These are phyloP conservation scores for Penicillium digitatum DNA, from an alignment of 2,329 filamentous ascomycete species.

Conservation along the genomic window DNA sequence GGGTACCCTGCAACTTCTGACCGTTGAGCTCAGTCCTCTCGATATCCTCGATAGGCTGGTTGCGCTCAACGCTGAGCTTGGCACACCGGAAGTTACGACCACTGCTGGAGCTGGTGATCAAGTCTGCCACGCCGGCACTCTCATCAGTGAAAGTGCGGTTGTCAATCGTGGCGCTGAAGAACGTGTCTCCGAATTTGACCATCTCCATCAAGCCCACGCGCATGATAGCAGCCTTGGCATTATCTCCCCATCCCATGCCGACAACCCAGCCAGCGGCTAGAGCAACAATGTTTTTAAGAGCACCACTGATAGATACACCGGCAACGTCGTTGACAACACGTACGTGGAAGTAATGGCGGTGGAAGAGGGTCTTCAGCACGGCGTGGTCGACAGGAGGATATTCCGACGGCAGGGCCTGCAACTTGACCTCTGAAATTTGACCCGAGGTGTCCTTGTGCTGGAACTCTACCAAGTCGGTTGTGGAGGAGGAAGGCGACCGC, in stretches of 20 bases:
- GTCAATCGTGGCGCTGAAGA: conserved; percentile 79
- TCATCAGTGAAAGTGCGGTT: conserved; percentile 93
- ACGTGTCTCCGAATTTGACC: conserved; percentile 90
- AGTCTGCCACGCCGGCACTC: conserved; percentile 87
- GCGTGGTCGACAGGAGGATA: conserved; percentile 84
- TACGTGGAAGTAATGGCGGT: conserved; percentile 96
- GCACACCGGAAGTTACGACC: conserved; percentile 94
- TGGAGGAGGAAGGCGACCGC: conserved; percentile 50
- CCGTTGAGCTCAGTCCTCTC: conserved; percentile 89
- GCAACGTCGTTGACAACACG: conserved; percentile 93
- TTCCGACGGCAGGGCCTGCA: conserved; percentile 72
- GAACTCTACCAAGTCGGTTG: conserved; percentile 49
- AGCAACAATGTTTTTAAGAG: conserved; percentile 95
- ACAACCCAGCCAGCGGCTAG: conserved; percentile 93
- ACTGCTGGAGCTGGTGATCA: conserved; percentile 89
- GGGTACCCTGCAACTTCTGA: conserved; percentile 92
- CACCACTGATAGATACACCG: conserved; percentile 88
- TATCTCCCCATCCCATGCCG: conserved; percentile 95
- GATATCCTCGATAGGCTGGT: conserved; percentile 77
- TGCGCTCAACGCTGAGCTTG: conserved; percentile 76
- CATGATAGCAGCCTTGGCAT: conserved; percentile 98
- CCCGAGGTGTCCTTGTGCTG: conserved; percentile 68
- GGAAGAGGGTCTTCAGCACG: conserved; percentile 81
- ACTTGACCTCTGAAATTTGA: conserved; percentile 61
- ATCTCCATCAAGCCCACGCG: conserved; percentile 92